A percentile compares a stretch with the other conserved stretches of the same genome.
phyloP scores from a whole-genome alignment of 139 green algal genomes.

The Chlamydomonas sphaeroides region DNA sequence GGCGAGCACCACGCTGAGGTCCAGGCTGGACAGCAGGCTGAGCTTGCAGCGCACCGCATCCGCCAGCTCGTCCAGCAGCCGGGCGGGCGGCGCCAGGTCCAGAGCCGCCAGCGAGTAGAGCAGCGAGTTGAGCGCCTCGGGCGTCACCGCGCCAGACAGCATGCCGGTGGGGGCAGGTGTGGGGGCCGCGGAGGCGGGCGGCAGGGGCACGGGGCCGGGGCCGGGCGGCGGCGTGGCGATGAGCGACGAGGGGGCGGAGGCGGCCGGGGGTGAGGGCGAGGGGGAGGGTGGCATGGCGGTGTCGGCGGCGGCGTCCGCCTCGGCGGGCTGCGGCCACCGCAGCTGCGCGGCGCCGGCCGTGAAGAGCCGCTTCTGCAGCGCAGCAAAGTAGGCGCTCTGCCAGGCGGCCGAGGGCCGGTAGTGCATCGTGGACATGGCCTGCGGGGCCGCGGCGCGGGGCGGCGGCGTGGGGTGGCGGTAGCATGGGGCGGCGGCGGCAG shows the following conservation, averaged over 20 bases:
- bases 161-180: neutral
- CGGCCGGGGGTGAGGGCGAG: neutral
- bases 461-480: too few species aligned
- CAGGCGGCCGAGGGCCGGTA: slow-evolving; percentile 17
- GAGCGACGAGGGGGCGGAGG: neutral
- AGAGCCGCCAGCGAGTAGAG: slow-evolving; percentile 24
- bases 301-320: neutral
- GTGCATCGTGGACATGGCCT: slow-evolving; percentile 38
- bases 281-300: too few species aligned
- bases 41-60: slow-evolving; percentile 36
- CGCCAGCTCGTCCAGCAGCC: slow-evolving; percentile 29
- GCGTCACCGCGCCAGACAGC: neutral
- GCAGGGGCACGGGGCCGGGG: too few species aligned
- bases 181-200: neutral
- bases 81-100: slow-evolving; percentile 4
- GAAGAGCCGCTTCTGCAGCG: slow-evolving; percentile 28
- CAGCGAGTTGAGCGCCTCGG: slow-evolving; percentile 15
- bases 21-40: slow-evolving; percentile 15
- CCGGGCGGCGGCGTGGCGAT: neutral
- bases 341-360: slow-evolving; percentile 10
- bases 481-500: too few species aligned
- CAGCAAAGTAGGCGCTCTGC: slow-evolving; percentile 37
- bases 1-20: slow-evolving; percentile 21
- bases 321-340: neutral
- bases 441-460: too few species aligned